Conservation (phyloP, 345 rosid species). For the Microthlaspi erraticum region DNA sequence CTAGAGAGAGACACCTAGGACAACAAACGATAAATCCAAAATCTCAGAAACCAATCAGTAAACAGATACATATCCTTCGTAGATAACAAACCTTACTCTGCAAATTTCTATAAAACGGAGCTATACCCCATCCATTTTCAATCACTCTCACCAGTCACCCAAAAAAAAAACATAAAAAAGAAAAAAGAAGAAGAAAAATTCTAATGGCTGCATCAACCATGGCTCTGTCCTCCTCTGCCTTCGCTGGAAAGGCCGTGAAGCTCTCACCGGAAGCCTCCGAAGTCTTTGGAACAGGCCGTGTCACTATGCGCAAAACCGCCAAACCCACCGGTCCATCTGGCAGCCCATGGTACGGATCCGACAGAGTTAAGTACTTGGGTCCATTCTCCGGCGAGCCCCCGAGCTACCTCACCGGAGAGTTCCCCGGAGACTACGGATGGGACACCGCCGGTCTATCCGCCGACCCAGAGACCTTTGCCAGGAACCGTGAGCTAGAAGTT, state of each 20-base stretch:
- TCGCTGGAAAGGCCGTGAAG: conserved; percentile 48
- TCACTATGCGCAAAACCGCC: conserved; percentile 44
- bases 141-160: conserved; percentile 46
- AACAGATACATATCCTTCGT: conserved; percentile 38
- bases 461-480: conserved; percentile 89
- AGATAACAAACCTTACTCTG: conserved; percentile 46
- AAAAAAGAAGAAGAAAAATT: neutral
- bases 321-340: conserved; percentile 53
- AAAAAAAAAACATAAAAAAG: neutral
- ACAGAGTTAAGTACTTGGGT: conserved; percentile 84
- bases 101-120: conserved; percentile 11
- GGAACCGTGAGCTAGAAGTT: conserved; percentile 87
- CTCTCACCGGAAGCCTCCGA: conserved; percentile 39
- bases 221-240: conserved; percentile 49
- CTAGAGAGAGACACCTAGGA: conserved; percentile 39
- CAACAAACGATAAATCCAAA: conserved; percentile 20
- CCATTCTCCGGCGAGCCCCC: conserved; percentile 86
- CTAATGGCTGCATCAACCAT: conserved; percentile 46
- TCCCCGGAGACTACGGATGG: conserved; percentile 59
- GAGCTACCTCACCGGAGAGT: conserved; percentile 76
- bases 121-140: conserved; percentile 34
- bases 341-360: conserved; percentile 68
- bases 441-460: conserved; percentile 81
- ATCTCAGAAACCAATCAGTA: conserved; percentile 39
- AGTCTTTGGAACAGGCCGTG: conserved; percentile 45